Base-by-base conservation (phyloP, 768 basidiomycete species). In the Calocybe cyanea region DNA sequence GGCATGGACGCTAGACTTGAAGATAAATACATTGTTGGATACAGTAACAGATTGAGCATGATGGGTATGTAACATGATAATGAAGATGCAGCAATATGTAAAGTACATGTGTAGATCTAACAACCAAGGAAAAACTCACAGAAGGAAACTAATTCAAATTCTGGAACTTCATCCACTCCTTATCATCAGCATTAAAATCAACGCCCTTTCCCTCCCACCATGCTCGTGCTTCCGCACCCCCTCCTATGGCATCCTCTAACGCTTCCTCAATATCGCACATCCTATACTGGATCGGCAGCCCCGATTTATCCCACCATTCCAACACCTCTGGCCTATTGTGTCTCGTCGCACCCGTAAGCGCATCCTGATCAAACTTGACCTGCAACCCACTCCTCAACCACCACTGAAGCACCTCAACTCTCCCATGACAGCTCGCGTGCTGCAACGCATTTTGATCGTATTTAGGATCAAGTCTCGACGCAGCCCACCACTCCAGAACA, bases 261-360 rank as follows among this genome's bases (percentile, higher is more conserved):
- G 91, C 91, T 69, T 92, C 91, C 59, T 94, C 91, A 40, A 94
- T 82, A 61, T 94, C 91, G 59, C 91, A 92, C 77, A 91, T 82
- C 43, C 92, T 78, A 64, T 91, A 94, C 56, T 87, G 86, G 46
- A 92, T 80, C 3, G 85, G 76, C 40, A 92, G 68, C 6, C 85
- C 85, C 33, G 79, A 85, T 57, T 77, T 78, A 51, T 87, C 77
- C 92, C 92, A 93, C 91, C 91, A 94, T 50, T 89, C 83, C 18
- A 94, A 67, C 23, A 91, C 85, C 53, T 86, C 85, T 19, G 85
- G 83, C 32, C 85, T 76, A 52, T 91, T 88, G 62, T 90, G 82
- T 54, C 83, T 73, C 20, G 91, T 92, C 20, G 91, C 91, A 19
- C 85, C 83, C 3, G 77, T 79, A 43, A 93, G 71, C 7, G 80